Evolutionary conservation across 129 eudicot genomes (phyloP).

Genomic region (Deinandra increscens): DNA sequence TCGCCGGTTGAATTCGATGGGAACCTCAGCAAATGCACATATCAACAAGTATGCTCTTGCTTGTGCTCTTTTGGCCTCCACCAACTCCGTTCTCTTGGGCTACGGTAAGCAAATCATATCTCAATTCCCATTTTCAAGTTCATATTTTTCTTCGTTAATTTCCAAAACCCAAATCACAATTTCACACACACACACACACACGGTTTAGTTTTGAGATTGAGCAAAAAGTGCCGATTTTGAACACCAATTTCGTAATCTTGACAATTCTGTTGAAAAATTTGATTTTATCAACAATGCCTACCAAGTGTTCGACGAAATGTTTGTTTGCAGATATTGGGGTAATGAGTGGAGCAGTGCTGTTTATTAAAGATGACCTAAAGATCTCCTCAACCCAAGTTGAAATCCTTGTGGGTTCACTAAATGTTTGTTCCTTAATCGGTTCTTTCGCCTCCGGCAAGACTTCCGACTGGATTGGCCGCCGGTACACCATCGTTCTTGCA

Average conservation of each 20-base stretch:
- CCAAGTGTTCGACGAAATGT: slow-evolving; percentile 23
- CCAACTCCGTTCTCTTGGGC: slow-evolving; percentile 80
- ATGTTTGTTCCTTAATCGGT: slow-evolving; percentile 69
- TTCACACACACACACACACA: neutral
- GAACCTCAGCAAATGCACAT: slow-evolving; percentile 15
- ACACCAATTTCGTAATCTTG: neutral
- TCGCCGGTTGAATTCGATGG: slow-evolving; percentile 14
- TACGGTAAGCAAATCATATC: slow-evolving; percentile 47
- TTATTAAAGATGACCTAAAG: slow-evolving; percentile 55
- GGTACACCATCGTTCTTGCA: slow-evolving; percentile 78
- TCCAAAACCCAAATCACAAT: neutral
- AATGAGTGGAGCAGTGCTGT: slow-evolving; percentile 86
- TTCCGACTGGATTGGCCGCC: slow-evolving; percentile 78
- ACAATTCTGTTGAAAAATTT: neutral
- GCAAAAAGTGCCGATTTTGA: neutral
- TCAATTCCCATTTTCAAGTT: neutral
- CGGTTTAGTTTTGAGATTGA: neutral
- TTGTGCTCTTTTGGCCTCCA: slow-evolving; percentile 86
- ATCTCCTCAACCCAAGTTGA: slow-evolving; percentile 59
- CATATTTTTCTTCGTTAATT: neutral
- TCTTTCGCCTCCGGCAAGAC: slow-evolving; percentile 76
- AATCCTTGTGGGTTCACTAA: slow-evolving; percentile 65
- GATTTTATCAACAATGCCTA: neutral
- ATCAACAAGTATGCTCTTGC: slow-evolving; percentile 71
- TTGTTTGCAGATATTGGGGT: slow-evolving; percentile 71